Evolutionary conservation across 148 eudicot species (phyloP).

Genomic region (Diospyros kaki): DNA sequence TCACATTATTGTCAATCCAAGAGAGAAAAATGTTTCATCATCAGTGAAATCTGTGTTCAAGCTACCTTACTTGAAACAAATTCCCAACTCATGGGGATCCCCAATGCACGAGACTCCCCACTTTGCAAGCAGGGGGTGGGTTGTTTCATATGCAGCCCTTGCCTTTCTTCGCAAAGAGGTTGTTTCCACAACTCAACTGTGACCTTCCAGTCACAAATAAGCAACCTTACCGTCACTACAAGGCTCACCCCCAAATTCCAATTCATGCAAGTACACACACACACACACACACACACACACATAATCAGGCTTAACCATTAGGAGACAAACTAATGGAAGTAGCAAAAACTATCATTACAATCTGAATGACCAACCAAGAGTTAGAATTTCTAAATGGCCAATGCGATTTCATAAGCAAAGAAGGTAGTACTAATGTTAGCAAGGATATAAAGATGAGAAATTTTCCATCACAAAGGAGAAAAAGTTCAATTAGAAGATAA

Average conservation of each 20-base stretch:
- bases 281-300: neutral
- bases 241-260: no score
- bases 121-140: no score
- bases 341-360: conserved; percentile 1
- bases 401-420: neutral
- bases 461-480: neutral
- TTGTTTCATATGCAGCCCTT: no score
- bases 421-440: neutral
- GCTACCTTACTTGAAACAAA: neutral
- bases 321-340: neutral
- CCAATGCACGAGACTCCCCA: neutral
- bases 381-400: neutral
- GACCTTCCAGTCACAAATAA: no score
- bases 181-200: no score
- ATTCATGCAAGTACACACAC: no score
- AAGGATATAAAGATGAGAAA: neutral
- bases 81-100: neutral
- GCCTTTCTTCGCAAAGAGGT: no score
- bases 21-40: neutral
- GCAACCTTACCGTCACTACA: no score
- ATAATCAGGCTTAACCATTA: neutral
- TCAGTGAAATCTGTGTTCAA: no score
- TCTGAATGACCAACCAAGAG: neutral
- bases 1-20: neutral
- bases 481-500: neutral